Base-by-base conservation (phyloP, 2,329 filamentous ascomycete species). In the Pseudogymnoascus sp. region DNA sequence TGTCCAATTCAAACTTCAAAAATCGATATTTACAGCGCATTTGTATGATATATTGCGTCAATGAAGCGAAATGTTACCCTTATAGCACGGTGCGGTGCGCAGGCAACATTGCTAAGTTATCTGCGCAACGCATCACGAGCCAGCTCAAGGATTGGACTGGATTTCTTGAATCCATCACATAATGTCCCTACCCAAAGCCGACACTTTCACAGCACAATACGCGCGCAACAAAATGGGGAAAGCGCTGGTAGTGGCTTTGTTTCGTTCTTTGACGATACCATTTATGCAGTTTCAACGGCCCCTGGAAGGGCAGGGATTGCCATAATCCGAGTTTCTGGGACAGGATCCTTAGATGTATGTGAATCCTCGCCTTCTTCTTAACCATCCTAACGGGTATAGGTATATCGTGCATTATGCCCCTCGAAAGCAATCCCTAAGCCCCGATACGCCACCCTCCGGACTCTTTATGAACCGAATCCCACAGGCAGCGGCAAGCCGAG, bases 261-360 rank as follows among this genome's bases (percentile, higher is more conserved):
- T 33, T 18, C 47, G 1, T 54, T 54, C 47, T 54, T 39, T 20
- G 62, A 63, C n/a, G 69, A 70, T 37, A 97, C 93, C 1, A 96
- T 99, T 60, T 97, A 96, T 73, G 94, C 94, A 0, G 77, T 97
- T 0, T 97, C 93, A 0, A 95, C 92, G 0, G 91, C 90, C 0
- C 79, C 88, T 9, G 94, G 93, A 1, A 86, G 86, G 71, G 92
- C 91, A 43, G 94, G 92, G 1, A 96, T 99, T 71, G 93, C 93
- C 1, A 86, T 97, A 36, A 86, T 97, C 59, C 85, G 94, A 12
- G 80, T 96, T 25, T 97, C 94, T 4, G 94, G 94, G 0, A 82
- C 89, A 28, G 84, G 86, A 47, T 93, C 89, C 73, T 74, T 83
- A 63, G 78, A 86, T 69, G 87, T 90, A 77, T 68, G 75, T 63